Percentiles rank a stretch among this genome's conserved stretches.
Conservation (phyloP, 441 rosid genomes). For the Pelargonium citronellum region DNA sequence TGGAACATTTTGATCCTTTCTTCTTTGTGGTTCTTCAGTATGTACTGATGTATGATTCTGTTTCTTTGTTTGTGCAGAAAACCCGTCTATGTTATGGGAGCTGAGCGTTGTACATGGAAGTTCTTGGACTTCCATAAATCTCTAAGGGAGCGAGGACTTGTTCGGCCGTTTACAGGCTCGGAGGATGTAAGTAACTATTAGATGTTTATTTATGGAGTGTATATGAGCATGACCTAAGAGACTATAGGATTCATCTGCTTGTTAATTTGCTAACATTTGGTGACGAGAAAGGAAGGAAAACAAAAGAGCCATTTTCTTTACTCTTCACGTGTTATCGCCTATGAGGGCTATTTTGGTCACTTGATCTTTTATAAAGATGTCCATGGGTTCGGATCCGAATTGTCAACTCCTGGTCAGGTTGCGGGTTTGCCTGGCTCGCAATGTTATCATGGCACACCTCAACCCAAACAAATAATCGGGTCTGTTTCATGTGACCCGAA, state of each 20-base stretch:
- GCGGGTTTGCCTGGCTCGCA: too few relatives aligned
- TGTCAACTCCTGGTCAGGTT: too few relatives aligned
- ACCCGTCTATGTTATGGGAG: slow-evolving; percentile 77
- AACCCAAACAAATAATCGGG: too few relatives aligned
- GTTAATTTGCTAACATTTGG: background rate
- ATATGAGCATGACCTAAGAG: background rate
- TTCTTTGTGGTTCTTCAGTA: background rate
- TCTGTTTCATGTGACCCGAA: too few relatives aligned
- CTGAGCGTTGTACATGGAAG: slow-evolving; percentile 87
- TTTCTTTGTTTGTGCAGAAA: slow-evolving; percentile 41
- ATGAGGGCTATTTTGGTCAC: too few relatives aligned
- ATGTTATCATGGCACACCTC: too few relatives aligned
- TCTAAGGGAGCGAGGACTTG: slow-evolving; percentile 66
- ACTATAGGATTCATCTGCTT: background rate
- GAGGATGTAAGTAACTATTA: slow-evolving; percentile 64
- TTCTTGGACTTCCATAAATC: slow-evolving; percentile 70
- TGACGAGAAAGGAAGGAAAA: too few relatives aligned
- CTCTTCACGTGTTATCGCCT: too few relatives aligned
- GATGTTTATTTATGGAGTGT: too few relatives aligned
- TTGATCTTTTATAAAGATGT: too few relatives aligned
- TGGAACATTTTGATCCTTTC: background rate
- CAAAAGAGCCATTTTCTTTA: too few relatives aligned
- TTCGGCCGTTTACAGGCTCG: slow-evolving; percentile 63
- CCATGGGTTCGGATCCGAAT: too few relatives aligned
- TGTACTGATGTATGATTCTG: background rate